A percentile compares a stretch with the other conserved stretches of the same genome.
Conservation (phyloP, 1,284 basidiomycete genomes). For the Peniophora sp. region DNA sequence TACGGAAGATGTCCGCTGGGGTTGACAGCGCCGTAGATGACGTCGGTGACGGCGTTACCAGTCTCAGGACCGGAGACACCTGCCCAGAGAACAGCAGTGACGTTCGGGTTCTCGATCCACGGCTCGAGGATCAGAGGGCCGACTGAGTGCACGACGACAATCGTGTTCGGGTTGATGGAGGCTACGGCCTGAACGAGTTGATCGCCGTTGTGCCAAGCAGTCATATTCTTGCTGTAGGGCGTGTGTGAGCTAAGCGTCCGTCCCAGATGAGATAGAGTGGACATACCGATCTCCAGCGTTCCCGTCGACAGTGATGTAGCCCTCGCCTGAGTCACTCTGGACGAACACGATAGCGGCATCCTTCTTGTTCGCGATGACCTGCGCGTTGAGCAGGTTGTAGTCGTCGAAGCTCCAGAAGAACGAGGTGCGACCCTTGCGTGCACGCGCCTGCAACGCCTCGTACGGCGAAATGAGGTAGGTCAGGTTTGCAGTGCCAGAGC, state of each 20-base stretch:
- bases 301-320: conserved; percentile 46
- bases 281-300: conserved; percentile 30
- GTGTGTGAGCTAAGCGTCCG: background rate
- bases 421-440: conserved; percentile 1
- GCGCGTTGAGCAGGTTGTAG: conserved; percentile 3
- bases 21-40: conserved; percentile 41
- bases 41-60: conserved; percentile 47
- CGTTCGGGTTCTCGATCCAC: conserved; percentile 37
- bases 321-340: conserved; percentile 34
- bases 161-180: conserved; percentile 30
- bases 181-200: conserved; percentile 25
- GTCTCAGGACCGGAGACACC: conserved; percentile 54
- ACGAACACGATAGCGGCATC: conserved; percentile 18
- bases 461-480: conserved; percentile 3
- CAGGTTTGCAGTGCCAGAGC: conserved; percentile 33
- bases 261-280: background rate
- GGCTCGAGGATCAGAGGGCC: conserved; percentile 35
- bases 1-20: conserved; percentile 50
- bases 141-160: conserved; percentile 45
- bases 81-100: conserved; percentile 37
- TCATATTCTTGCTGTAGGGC: conserved; percentile 16
- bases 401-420: conserved; percentile 3
- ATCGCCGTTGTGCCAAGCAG: conserved; percentile 7
- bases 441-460: conserved; percentile 14
- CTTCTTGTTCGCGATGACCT: conserved; percentile 11